These are phyloP conservation scores for Blastocystis sp. DNA, from an alignment of 352 stramenopile genomes.

Conservation along the genomic window DNA sequence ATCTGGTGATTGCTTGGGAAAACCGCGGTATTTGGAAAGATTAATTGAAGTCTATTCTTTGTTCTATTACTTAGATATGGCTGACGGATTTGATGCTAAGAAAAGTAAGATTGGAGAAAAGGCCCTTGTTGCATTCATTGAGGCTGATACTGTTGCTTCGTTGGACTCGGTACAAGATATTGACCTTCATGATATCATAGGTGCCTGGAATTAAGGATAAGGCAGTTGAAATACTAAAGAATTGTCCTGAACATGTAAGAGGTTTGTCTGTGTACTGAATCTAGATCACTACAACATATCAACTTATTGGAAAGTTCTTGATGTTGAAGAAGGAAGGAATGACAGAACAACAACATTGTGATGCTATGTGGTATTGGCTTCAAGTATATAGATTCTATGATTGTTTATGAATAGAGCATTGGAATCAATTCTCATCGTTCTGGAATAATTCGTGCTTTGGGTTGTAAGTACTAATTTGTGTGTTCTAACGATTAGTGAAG, in stretches of 20 bases:
- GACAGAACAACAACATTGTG: slow-evolving; percentile 64
- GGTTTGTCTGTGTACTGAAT: not conserved
- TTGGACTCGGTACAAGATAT: slow-evolving; percentile 14
- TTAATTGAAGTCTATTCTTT: slow-evolving; percentile 27
- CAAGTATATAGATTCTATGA: slow-evolving; percentile 20
- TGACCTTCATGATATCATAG: not conserved
- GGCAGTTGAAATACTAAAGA: slow-evolving; percentile 57
- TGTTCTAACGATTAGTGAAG: slow-evolving; percentile 34
- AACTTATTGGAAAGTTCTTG: slow-evolving; percentile 66
- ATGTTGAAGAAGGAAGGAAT: slow-evolving; percentile 63
- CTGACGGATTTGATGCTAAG: slow-evolving; percentile 55
- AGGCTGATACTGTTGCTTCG: slow-evolving; percentile 41
- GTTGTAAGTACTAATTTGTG: not conserved
- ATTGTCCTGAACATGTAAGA: slow-evolving; percentile 37
- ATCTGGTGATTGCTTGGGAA: too few relatives aligned
- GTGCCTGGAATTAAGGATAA: slow-evolving; percentile 63
- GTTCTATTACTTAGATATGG: slow-evolving; percentile 11
- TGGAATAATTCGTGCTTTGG: slow-evolving; percentile 5
- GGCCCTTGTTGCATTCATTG: slow-evolving; percentile 62
- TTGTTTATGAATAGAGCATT: not conserved
- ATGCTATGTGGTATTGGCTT: slow-evolving; percentile 66
- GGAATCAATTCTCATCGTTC: slow-evolving; percentile 5
- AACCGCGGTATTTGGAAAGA: too few relatives aligned
- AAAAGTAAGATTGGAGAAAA: slow-evolving; percentile 62
- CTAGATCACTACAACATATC: slow-evolving; percentile 62